phyloP scores from a whole-genome alignment of 2,329 filamentous ascomycete genomes.

The Scedosporium apiospermum region DNA sequence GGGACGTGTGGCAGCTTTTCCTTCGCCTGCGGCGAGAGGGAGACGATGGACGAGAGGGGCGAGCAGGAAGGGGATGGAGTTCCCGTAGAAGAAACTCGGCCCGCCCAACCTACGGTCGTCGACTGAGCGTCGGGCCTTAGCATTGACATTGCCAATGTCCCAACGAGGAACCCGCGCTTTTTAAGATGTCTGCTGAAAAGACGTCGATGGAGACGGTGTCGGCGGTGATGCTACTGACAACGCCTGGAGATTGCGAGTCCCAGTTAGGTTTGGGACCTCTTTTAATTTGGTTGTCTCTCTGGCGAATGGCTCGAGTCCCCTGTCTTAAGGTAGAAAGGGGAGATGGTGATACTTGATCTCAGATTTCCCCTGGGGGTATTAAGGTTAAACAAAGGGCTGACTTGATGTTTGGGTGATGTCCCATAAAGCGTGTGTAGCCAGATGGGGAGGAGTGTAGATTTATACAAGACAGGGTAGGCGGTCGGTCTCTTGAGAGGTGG shows the following conservation, averaged over 20 bases:
- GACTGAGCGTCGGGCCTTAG: not conserved
- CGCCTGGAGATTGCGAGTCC: not conserved
- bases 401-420: not conserved
- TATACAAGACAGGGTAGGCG: conserved; percentile 5
- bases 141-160: not conserved
- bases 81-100: not conserved
- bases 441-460: conserved; percentile 1
- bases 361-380: not conserved
- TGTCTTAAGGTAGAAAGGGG: not conserved
- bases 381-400: not conserved
- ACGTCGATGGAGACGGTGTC: not conserved
- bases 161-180: not conserved
- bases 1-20: not conserved
- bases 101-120: not conserved
- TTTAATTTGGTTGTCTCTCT: conserved; percentile 1
- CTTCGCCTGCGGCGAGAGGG: conserved; percentile 1
- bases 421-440: not conserved
- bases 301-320: not conserved
- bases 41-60: not conserved
- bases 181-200: not conserved
- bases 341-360: not conserved
- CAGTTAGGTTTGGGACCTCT: not conserved
- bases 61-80: not conserved
- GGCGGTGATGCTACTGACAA: not conserved
- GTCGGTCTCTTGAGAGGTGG: not conserved